Evolutionary conservation across 495 filamentous ascomycete species (phyloP), one percentile per base, ranked within the genome.

Genomic region (Parachaetomium inaequale): DNA sequence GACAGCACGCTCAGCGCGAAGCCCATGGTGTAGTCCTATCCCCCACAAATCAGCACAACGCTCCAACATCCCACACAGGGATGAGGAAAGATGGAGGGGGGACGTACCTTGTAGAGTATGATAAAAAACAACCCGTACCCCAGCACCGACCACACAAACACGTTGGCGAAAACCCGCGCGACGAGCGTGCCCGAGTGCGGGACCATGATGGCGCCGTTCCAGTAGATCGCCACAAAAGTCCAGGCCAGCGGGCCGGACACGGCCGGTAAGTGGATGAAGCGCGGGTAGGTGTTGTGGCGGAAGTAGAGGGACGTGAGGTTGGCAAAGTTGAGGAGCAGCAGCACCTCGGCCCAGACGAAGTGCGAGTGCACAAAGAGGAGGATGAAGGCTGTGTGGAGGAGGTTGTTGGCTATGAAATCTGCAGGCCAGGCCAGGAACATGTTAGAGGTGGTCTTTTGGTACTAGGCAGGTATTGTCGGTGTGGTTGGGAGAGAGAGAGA

Each of bases 91-190:
- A 17, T n/a, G 21, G 32, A 19, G 26, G 29, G 38, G 8, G 15
- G 3, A 68, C 74, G 57, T 62, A 81, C 81, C 78, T 87, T 87
- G 69, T 86, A 88, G 2, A 76, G 73, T 1, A 82, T 65, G 55
- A 96, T 78, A 76, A 90, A 90, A 65, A 89, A 87, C 31, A 84
- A 58, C 2, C 92, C 92, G 63, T 89, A 87, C 2, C 81, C 80
- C 32, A 92, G 76, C 59, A 93, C 85, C 26, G 84, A 84, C 92
- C 92, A 96, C 70, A 96, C 87, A 55, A 89, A 88, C 63, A 96
- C 76, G 64, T 96, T 95, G 12, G 91, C 92, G 14, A 93, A 80
- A 63, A 95, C 87, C 14, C 89, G 78, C 1, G 88, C 87, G 10
- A 87, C 78, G 1, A 91, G 70, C 40, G 72, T 79, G 19, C 72